Percentiles rank a stretch among this genome's conserved stretches.
These are phyloP conservation scores for Amanita molliuscula DNA, from an alignment of 768 basidiomycete species.

Conservation along the genomic window DNA sequence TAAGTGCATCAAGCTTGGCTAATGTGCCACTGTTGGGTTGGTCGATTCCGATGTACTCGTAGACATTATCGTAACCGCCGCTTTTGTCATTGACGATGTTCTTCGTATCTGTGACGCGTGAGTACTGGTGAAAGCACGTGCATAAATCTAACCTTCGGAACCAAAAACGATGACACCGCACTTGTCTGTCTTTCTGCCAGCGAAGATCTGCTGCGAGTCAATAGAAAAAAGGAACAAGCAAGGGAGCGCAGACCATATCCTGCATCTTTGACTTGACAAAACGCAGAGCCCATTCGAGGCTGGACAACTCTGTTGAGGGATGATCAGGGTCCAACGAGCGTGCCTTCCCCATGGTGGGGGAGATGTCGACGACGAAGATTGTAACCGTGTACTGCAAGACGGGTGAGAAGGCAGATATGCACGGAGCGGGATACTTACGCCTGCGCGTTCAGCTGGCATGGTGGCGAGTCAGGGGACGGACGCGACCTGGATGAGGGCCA, in stretches of 20 bases:
- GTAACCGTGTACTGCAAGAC: conserved; percentile 65
- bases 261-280: conserved; percentile 88
- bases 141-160: conserved; percentile 47
- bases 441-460: conserved; percentile 76
- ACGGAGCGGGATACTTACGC: conserved; percentile 29
- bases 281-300: conserved; percentile 74
- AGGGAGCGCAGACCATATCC: conserved; percentile 53
- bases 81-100: conserved; percentile 52
- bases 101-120: conserved; percentile 39
- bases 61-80: conserved; percentile 66
- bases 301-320: conserved; percentile 50
- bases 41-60: conserved; percentile 58
- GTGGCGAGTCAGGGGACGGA: conserved; percentile 16
- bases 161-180: conserved; percentile 87
- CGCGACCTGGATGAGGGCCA: conserved; percentile 25
- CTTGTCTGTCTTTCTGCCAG: conserved; percentile 87
- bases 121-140: neutral
- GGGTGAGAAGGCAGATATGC: conserved; percentile 1
- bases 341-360: conserved; percentile 70
- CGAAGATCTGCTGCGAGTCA: conserved; percentile 56
- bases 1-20: conserved; percentile 49
- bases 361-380: conserved; percentile 85
- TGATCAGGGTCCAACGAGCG: conserved; percentile 47
- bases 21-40: conserved; percentile 60
- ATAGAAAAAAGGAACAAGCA: neutral